Base-by-base conservation (phyloP, 345 rosid genomes). In the Diplotaxis tenuifolia region DNA sequence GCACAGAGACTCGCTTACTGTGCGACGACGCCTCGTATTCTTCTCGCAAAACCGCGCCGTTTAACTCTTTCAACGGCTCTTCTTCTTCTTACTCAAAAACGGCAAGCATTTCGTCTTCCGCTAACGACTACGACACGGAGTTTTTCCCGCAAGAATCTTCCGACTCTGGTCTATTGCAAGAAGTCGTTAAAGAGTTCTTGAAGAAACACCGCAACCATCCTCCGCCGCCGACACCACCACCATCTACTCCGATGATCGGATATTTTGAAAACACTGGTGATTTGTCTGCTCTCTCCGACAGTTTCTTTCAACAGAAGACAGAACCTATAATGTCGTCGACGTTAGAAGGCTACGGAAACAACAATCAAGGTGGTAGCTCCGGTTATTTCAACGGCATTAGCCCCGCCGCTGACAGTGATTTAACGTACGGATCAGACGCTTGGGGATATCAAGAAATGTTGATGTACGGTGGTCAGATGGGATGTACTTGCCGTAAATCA, bases 151-250 rank as follows among this genome's bases (percentile, higher is more conserved):
- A 82, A 71, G 92, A 87, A 21, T 16, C 87, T 0, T 67, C 91
- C 31, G 86, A 83, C 74, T 88, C 98, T 12, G 99, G 99, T 7
- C 75, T 95, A 29, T 69, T 95, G 49, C 91, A 92, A 57, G 99
- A 95, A 50, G 78, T 95, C 63, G 85, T 95, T 52, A 92, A 81
- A 58, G 91, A 92, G 56, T 95, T 84, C 75, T 38, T 84, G 19
- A 57, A 72, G 52, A 63, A 84, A 11, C 75, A 72, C 12, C 76
- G 72, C 25, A 22, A 15, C 18, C 27, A 0, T 9, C 27, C 70
- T 69, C 53, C 64, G 0, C 9, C 34, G 9, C n/a, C 27, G 14
- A 1, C 22, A 0, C 62, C 50, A 3, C 49, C 27, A 3, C 42
- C 40, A 3, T n/a, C 70, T 25, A 56, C 60, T 0, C 25, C 65